A percentile compares a stretch with the other conserved stretches of the same genome.
These are phyloP conservation scores for Fabrea salina DNA, from an alignment of 169 alveolate species.

Conservation along the genomic window DNA sequence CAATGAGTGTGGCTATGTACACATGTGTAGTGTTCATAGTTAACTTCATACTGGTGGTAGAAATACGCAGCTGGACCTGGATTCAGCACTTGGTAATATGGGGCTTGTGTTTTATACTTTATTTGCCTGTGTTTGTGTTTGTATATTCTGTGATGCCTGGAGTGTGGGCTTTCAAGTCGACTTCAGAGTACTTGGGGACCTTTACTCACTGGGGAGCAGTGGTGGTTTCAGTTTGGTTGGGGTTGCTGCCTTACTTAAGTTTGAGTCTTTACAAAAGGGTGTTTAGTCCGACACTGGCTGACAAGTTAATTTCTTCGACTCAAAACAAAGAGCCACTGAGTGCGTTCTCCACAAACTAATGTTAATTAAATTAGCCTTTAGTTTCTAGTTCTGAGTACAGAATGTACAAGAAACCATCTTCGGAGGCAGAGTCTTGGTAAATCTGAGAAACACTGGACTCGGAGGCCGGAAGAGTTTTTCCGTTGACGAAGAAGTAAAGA, in stretches of 20 bases:
- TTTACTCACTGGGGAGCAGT: neutral
- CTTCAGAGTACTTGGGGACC: conserved; percentile 5
- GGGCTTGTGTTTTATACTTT: conserved; percentile 19
- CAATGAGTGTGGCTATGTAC: conserved; percentile 58
- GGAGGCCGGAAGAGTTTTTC: neutral
- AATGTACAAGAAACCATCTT: conserved; percentile 23
- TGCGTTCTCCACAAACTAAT: neutral
- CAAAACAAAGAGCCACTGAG: conserved; percentile 36
- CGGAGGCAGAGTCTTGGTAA: neutral
- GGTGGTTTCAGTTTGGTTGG: neutral
- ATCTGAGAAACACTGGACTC: neutral
- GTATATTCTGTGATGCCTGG: neutral
- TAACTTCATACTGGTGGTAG: conserved; percentile 45
- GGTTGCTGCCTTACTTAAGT: neutral
- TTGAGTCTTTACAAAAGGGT: neutral
- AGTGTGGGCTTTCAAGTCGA: neutral
- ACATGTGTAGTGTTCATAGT: conserved; percentile 62
- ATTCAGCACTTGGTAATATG: conserved; percentile 22
- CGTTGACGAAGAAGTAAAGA: neutral
- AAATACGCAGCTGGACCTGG: conserved; percentile 37
- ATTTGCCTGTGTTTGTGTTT: conserved; percentile 23
- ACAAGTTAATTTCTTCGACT: conserved; percentile 40
- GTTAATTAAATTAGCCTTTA: neutral
- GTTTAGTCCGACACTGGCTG: conserved; percentile 1
- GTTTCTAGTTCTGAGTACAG: conserved; percentile 9